Conservation (phyloP, 805 yeast species). For the Wickerhamomyces subpelliculosus region DNA sequence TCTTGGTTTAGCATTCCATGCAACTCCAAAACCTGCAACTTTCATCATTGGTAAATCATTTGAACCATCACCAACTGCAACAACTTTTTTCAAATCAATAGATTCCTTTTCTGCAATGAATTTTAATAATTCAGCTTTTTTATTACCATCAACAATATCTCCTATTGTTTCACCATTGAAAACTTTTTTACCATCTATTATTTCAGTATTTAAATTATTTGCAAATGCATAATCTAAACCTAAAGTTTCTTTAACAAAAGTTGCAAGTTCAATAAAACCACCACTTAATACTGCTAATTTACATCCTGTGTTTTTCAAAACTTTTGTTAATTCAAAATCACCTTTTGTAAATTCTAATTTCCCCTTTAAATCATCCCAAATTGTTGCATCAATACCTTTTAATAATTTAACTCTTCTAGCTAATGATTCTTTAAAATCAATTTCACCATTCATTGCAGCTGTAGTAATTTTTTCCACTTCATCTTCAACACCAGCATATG, state of each 20-base stretch:
- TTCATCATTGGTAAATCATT: slow-evolving; percentile 92
- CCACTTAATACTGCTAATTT: slow-evolving; percentile 88
- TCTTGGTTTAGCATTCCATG: slow-evolving; percentile 95
- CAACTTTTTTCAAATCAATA: slow-evolving; percentile 45
- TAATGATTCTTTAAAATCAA: slow-evolving; percentile 82
- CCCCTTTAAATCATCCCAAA: slow-evolving; percentile 74
- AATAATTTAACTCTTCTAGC: slow-evolving; percentile 69
- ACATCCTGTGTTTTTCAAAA: slow-evolving; percentile 53
- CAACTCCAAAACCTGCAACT: slow-evolving; percentile 87
- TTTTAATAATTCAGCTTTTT: slow-evolving; percentile 67
- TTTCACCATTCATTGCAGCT: slow-evolving; percentile 94
- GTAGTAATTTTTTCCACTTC: slow-evolving; percentile 86
- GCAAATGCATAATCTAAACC: slow-evolving; percentile 87
- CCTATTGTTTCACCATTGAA: slow-evolving; percentile 79
- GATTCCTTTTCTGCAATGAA: slow-evolving; percentile 51
- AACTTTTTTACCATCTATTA: slow-evolving; percentile 33
- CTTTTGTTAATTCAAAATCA: slow-evolving; percentile 61
- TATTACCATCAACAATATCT: slow-evolving; percentile 76
- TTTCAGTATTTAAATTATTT: slow-evolving; percentile 49
- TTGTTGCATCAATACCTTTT: slow-evolving; percentile 68
- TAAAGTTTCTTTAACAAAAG: slow-evolving; percentile 57
- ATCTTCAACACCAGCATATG: slow-evolving; percentile 83
- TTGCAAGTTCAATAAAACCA: slow-evolving; percentile 88
- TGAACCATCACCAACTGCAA: slow-evolving; percentile 97
- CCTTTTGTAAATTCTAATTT: slow-evolving; percentile 80